Base-by-base conservation (phyloP, 2,329 filamentous ascomycete genomes). In the Aspergillus amoenus region DNA sequence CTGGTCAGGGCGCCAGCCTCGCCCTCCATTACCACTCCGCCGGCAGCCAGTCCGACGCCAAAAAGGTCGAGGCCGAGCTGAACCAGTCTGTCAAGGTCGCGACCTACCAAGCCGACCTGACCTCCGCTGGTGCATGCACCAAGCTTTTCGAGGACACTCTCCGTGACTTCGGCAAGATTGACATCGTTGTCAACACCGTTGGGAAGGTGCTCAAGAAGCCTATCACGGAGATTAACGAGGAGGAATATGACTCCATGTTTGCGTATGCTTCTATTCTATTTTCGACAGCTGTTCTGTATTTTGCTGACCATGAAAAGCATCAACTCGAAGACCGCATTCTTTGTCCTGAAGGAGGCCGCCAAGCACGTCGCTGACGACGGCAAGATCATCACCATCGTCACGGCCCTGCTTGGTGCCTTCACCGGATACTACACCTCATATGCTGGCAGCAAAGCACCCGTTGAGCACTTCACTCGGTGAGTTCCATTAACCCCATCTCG, bases 401-500 rank as follows among this genome's bases (percentile, higher is more conserved):
- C 78, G 2, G 72, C 76, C 1, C 69, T 80, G 44, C 70, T 79
- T 5, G 77, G 73, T 11, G 78, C 77, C n/a, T 80, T 79, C 55
- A 80, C 76, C 0, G 73, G 76, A 34, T 71, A 68, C 59, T 80
- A 80, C 59, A 79, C 77, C 1, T 76, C 74, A 0, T 80, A 81
- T 50, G 77, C 77, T 24, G 78, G 77, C 13, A 76, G 81, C 52
- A 87, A 87, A 64, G 83, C 83, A 34, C 81, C 84, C 3, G 78
- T 87, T 39, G 83, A 87, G 68, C 81, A 85, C 68, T 80, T 86
- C 72, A 81, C 79, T 3, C 78, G 82, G 72, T 67, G 77, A 72
- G 63, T 72, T 22, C 15, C 15, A 30, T 43, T 5, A 2, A 18
- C 18, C 21, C 5, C 27, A 21, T 11, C n/a, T 21, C 15, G 34